phyloP scores from a whole-genome alignment of 2,329 filamentous ascomycete genomes.

The Aspergillus persii region DNA sequence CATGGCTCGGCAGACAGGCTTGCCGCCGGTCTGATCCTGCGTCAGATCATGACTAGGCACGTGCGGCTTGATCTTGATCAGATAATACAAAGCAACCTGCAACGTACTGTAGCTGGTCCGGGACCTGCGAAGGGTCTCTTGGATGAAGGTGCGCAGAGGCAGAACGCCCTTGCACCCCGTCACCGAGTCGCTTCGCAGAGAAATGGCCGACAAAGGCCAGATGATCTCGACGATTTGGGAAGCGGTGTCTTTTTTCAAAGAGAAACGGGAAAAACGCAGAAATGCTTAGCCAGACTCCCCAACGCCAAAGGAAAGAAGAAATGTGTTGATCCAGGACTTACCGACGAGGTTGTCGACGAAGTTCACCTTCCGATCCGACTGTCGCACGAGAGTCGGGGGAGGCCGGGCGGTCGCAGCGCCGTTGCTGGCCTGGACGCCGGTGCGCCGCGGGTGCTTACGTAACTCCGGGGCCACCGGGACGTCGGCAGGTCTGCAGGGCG shows the following conservation, averaged over 20 bases:
- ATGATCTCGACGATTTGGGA: conserved; percentile 97
- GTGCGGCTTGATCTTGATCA: conserved; percentile 89
- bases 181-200: conserved; percentile 67
- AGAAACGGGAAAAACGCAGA: not conserved
- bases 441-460: conserved; percentile 54
- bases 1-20: conserved; percentile 71
- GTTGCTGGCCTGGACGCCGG: conserved; percentile 49
- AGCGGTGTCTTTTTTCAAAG: conserved; percentile 71
- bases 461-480: conserved; percentile 39
- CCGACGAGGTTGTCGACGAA: conserved; percentile 97
- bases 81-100: conserved; percentile 93
- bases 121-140: conserved; percentile 92
- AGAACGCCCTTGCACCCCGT: conserved; percentile 72
- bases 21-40: conserved; percentile 76
- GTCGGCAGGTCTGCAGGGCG: conserved; percentile 29
- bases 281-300: not conserved
- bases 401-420: conserved; percentile 51
- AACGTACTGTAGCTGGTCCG: conserved; percentile 96
- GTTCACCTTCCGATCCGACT: conserved; percentile 87
- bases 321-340: conserved; percentile 57
- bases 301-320: not conserved
- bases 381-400: conserved; percentile 75
- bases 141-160: conserved; percentile 91
- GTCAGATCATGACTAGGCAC: conserved; percentile 82
- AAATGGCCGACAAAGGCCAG: conserved; percentile 85